Evolutionary conservation across 768 basidiomycete genomes (phyloP).

Genomic region (Gymnopilus dilepis): DNA sequence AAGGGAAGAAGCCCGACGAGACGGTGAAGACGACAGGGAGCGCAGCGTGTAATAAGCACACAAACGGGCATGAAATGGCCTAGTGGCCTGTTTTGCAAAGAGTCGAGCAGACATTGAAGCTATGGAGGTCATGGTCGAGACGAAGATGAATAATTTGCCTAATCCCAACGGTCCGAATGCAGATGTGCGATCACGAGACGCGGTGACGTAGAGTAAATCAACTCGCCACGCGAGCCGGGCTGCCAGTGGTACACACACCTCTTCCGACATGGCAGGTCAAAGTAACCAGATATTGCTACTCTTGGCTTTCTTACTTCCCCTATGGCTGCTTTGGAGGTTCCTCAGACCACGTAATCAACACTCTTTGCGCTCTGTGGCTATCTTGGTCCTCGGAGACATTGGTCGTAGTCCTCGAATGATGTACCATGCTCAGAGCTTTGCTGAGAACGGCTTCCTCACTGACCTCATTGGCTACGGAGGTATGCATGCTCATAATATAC

Average conservation of each 20-base stretch:
- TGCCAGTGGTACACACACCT: too few relatives aligned
- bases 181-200: background rate
- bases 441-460: conserved; percentile 76
- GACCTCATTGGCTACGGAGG: conserved; percentile 88
- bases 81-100: conserved; percentile 21
- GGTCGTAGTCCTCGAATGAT: conserved; percentile 98
- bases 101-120: conserved; percentile 26
- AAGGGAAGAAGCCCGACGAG: conserved; percentile 6
- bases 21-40: conserved; percentile 18
- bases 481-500: conserved; percentile 35
- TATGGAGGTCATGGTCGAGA: conserved; percentile 27
- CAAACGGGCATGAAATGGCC: conserved; percentile 15
- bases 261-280: background rate
- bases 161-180: background rate
- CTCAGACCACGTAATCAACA: conserved; percentile 43
- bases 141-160: conserved; percentile 14
- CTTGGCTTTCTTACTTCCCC: conserved; percentile 20
- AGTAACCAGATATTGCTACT: conserved; percentile 24
- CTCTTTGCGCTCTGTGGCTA: conserved; percentile 73
- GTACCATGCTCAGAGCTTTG: conserved; percentile 96
- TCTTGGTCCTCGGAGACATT: conserved; percentile 94
- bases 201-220: background rate
- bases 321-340: conserved; percentile 39
- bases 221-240: background rate
- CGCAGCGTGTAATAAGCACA: conserved; percentile 17